Conservation (phyloP, 2,329 filamentous ascomycete species). For the Colletotrichum horii region DNA sequence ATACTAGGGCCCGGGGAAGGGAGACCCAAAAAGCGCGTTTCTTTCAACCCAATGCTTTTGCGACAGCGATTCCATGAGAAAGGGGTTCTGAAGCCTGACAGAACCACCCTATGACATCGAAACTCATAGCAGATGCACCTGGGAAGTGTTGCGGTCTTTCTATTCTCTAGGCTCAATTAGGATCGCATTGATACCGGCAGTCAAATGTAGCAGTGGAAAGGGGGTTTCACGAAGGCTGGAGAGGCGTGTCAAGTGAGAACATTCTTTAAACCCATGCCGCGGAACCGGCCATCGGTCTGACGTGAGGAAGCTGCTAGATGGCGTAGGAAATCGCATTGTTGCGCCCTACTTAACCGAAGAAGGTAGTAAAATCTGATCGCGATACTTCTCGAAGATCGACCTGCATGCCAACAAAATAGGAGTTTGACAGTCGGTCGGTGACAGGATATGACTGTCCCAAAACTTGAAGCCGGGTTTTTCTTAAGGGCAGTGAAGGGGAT, state of each 20-base stretch:
- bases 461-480: neutral
- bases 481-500: fast-evolving
- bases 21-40: fast-evolving
- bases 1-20: neutral
- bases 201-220: fast-evolving
- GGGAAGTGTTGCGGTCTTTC: neutral
- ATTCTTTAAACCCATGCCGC: fast-evolving
- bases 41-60: neutral
- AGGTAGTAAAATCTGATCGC: neutral
- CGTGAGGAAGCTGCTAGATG: neutral
- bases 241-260: neutral
- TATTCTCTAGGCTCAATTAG: no score
- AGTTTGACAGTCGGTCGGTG: neutral
- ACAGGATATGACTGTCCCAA: neutral
- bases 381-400: neutral
- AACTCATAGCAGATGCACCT: neutral
- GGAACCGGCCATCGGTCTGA: neutral
- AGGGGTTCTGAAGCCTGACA: neutral
- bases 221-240: fast-evolving
- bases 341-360: neutral
- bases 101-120: fast-evolving
- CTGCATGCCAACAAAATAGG: neutral
- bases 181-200: neutral
- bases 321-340: neutral
- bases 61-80: neutral